Evolutionary conservation across 352 stramenopile species (phyloP), one percentile per base, ranked within the genome.

Genomic region (Chrysophaeum taylorii): DNA sequence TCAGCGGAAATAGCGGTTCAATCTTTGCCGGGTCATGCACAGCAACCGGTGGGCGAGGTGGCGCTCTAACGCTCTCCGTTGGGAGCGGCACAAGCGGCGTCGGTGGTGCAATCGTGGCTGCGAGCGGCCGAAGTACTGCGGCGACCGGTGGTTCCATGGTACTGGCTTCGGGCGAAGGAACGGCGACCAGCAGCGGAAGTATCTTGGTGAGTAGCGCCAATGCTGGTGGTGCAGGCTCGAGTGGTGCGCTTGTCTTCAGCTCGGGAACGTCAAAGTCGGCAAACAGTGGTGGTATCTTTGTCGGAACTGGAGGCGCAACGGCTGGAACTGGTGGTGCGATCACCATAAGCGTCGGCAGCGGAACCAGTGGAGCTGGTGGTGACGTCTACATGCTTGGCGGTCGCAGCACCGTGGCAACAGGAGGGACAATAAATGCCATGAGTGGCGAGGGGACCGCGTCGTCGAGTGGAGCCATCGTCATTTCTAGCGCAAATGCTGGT

Each of bases 211-310:
- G 37, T 54, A 79, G 70, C 23, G 64, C 69, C 35, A 69, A 72
- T 29, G 45, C 52, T n/a, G 73, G 73, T 54, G 70, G 73, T 64
- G 67, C 69, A 35, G 48, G 70, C 29, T 54, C 73, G 43, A 80
- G 73, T 53, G 75, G 75, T 21, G 29, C 48, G 5, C n/a, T 78
- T n/a, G 42, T 48, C 29, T 71, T 78, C 39, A 76, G 68, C 43
- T 73, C 75, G 31, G 75, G 75, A 23, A 53, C 48, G 27, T 71
- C 72, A 25, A 64, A 35, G 29, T 18, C 33, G 16, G 73, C 69
- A 15, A 73, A 77, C 33, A 77, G 73, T 50, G 68, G 68, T 15
- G n/a, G 15, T 37, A 15, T 73, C 0, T 1, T 73, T 16, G 25
- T 73, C 4, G 31, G 31, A 1, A 68, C 42, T 9, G 68, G 68